Conservation (phyloP, 2,329 filamentous ascomycete genomes). For the Drechslerella coelobrocha region DNA sequence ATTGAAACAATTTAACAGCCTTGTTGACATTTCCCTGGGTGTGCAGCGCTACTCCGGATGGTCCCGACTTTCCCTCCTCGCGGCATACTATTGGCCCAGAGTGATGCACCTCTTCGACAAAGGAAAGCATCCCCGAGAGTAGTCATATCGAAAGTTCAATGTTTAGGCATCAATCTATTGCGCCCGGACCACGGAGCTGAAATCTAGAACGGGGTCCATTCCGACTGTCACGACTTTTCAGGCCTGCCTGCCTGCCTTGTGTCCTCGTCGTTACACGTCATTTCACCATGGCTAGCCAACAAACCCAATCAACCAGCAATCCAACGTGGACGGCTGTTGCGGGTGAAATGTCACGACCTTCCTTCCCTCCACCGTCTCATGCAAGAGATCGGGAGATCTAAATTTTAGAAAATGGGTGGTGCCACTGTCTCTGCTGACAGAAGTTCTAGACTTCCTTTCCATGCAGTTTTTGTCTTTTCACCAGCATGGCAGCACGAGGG, state of each 20-base stretch:
- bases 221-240: background rate
- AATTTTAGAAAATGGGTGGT: background rate
- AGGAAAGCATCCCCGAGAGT: too few relatives aligned
- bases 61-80: too few relatives aligned
- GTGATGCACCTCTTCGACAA: too few relatives aligned
- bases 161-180: too few relatives aligned
- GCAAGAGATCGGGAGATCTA: background rate
- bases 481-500: background rate
- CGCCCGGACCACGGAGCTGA: too few relatives aligned
- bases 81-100: too few relatives aligned
- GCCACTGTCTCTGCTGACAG: background rate
- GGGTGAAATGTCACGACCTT: background rate
- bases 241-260: background rate
- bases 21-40: too few relatives aligned
- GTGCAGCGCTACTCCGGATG: too few relatives aligned
- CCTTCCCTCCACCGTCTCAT: background rate
- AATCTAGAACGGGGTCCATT: background rate
- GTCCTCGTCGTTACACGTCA: constrained; percentile 1
- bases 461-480: background rate
- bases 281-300: background rate
- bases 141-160: background rate
- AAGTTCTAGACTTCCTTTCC: background rate
- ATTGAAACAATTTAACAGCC: too few relatives aligned
- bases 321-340: background rate
- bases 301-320: too few relatives aligned